These are phyloP conservation scores for Allantophomopsis lycopodina DNA, from an alignment of 2,329 filamentous ascomycete genomes.

Conservation along the genomic window DNA sequence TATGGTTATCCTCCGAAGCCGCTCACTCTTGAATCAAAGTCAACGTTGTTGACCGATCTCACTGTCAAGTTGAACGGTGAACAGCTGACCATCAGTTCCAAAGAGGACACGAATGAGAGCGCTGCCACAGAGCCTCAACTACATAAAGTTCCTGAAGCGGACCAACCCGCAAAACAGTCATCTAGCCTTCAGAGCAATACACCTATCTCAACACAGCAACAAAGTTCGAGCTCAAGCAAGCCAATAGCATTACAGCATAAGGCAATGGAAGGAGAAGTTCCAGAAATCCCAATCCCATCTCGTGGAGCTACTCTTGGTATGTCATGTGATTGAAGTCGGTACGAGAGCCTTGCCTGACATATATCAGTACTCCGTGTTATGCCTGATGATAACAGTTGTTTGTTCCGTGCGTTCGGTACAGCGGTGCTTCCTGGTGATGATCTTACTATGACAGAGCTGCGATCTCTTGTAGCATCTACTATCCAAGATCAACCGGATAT, in stretches of 20 bases:
- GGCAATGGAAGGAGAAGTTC: constrained; percentile 16
- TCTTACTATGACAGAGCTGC: constrained; percentile 57
- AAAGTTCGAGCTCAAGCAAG: not conserved
- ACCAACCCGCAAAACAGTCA: not conserved
- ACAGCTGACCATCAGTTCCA: constrained; percentile 43
- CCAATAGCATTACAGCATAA: constrained; percentile 14
- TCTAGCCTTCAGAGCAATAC: constrained; percentile 1
- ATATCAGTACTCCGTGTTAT: constrained; percentile 68
- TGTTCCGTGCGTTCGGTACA: constrained; percentile 80
- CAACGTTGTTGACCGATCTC: constrained; percentile 35
- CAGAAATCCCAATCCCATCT: constrained; percentile 28
- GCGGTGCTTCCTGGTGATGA: constrained; percentile 51
- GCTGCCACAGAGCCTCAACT: not conserved
- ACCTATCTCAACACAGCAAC: not conserved
- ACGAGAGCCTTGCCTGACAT: not conserved
- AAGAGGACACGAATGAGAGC: constrained; percentile 2
- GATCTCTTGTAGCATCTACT: constrained; percentile 62
- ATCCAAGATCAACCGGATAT: constrained; percentile 61
- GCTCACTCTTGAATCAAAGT: constrained; percentile 41
- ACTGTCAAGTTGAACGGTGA: constrained; percentile 52
- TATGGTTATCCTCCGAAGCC: constrained; percentile 70
- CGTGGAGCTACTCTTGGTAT: constrained; percentile 36
- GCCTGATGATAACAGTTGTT: constrained; percentile 92
- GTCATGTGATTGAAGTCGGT: not conserved
- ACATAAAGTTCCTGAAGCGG: not conserved